phyloP scores from a whole-genome alignment of 2,329 filamentous ascomycete species.

The Volutella citrinella region DNA sequence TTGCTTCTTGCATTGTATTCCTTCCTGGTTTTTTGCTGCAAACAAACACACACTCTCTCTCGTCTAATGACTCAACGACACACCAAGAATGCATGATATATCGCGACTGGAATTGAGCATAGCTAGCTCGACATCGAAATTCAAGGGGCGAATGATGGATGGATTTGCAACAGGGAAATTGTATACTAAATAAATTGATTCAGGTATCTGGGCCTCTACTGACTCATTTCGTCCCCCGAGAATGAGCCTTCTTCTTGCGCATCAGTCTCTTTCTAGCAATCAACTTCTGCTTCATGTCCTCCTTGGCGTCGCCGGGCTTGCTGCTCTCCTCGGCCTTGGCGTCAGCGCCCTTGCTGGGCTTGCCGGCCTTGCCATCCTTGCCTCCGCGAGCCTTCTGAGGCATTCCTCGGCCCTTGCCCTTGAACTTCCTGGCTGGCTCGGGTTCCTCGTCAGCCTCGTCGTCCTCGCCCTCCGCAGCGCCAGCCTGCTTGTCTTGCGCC shows the following conservation, averaged over 20 bases:
- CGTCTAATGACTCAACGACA: no score
- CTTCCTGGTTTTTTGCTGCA: no score
- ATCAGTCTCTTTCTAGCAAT: constrained; percentile 82
- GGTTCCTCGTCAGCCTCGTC: constrained; percentile 13
- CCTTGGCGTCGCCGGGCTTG: constrained; percentile 35
- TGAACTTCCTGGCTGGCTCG: constrained; percentile 14
- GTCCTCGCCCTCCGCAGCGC: constrained; percentile 11
- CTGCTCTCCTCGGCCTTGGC: constrained; percentile 21
- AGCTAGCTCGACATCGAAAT: no score
- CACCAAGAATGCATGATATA: no score
- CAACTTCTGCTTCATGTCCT: constrained; percentile 63
- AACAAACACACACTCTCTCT: no score
- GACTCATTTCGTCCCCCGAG: constrained; percentile 33
- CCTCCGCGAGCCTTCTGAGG: no score
- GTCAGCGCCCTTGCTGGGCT: constrained; percentile 7
- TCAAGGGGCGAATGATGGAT: no score
- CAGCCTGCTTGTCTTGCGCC: constrained; percentile 18
- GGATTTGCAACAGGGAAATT: constrained; percentile 1
- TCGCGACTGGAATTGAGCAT: no score
- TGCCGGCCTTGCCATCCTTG: constrained; percentile 13
- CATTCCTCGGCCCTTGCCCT: constrained; percentile 15
- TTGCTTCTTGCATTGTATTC: no score
- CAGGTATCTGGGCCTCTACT: constrained; percentile 18
- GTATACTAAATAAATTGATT: constrained; percentile 5
- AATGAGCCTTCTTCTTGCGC: constrained; percentile 62